These are phyloP conservation scores for Heliamphora exappendiculata DNA, from an alignment of 148 eudicot genomes.

Conservation along the genomic window DNA sequence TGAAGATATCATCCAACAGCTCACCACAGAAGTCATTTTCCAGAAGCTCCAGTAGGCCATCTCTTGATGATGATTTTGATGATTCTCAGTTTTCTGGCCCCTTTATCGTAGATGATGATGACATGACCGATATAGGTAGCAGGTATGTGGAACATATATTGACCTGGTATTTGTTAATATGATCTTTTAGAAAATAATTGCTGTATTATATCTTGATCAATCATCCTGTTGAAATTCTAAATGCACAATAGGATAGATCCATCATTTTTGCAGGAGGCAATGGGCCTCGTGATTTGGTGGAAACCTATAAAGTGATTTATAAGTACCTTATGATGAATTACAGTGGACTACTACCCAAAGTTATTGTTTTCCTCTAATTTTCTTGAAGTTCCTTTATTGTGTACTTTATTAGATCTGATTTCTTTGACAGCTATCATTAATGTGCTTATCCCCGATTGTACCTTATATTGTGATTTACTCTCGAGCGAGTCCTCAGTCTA, in stretches of 20 bases:
- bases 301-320: background rate
- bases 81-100: conserved; percentile 78
- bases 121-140: conserved; percentile 40
- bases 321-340: background rate
- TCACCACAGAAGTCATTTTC: conserved; percentile 64
- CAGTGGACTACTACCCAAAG: background rate
- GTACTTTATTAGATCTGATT: background rate
- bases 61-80: conserved; percentile 66
- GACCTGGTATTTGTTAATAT: background rate
- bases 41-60: conserved; percentile 71
- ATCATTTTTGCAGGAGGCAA: background rate
- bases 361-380: background rate
- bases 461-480: background rate
- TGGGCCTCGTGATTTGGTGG: background rate
- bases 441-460: background rate
- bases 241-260: background rate
- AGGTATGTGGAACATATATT: conserved; percentile 37
- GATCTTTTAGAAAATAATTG: background rate
- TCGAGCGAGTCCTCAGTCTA: background rate
- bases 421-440: background rate
- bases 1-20: conserved; percentile 43
- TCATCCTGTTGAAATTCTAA: background rate
- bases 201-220: background rate
- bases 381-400: background rate
- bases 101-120: conserved; percentile 72